A percentile compares a stretch with the other conserved stretches of the same genome.
phyloP scores from a whole-genome alignment of 23 red algal species.

The Gracilaria gracilis region DNA sequence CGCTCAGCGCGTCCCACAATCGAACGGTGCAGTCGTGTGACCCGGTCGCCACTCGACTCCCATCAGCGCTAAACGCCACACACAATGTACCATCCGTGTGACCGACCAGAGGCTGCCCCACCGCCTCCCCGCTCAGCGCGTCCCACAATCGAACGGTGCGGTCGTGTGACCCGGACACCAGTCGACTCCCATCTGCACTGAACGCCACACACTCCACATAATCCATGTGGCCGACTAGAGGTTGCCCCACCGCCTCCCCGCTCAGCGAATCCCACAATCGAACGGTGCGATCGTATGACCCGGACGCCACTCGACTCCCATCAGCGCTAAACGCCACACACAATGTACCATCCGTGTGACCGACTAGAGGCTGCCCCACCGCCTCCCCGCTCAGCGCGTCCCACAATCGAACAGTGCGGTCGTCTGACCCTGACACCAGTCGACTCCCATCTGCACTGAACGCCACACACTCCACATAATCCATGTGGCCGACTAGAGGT shows the following conservation, averaged over 20 bases:
- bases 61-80: background rate
- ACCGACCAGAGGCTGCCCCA: background rate
- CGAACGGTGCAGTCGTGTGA: background rate
- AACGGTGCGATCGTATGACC: too few species aligned
- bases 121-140: background rate
- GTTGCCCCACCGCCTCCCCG: too few species aligned
- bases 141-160: background rate
- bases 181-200: background rate
- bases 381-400: background rate
- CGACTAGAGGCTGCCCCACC: background rate
- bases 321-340: too few species aligned
- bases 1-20: background rate
- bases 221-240: too few species aligned
- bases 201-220: too few species aligned
- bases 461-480: background rate
- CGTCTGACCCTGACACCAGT: background rate
- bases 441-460: background rate
- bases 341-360: too few species aligned
- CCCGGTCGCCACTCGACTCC: background rate
- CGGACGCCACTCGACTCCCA: too few species aligned
- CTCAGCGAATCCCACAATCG: too few species aligned
- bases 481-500: background rate
- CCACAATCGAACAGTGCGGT: background rate
- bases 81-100: background rate
- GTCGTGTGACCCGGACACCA: constrained; percentile 9